Conservation (phyloP, 352 stramenopile species). For the Phytophthora nicotianae region DNA sequence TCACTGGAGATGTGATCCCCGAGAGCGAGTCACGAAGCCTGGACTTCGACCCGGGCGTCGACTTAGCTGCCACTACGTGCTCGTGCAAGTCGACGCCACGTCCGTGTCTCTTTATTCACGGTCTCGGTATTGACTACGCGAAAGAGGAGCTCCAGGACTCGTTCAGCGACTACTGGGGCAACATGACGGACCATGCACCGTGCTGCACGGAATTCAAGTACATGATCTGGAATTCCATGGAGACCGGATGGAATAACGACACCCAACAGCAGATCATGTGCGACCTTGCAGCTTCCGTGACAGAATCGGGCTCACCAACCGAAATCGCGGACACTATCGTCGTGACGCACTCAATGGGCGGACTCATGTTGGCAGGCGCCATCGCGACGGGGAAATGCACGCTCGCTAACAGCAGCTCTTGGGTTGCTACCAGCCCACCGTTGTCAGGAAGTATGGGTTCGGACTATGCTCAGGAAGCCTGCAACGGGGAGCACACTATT, state of each 20-base stretch:
- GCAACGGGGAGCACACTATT: constrained; percentile 28
- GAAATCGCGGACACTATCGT: constrained; percentile 52
- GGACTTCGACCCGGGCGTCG: constrained; percentile 3
- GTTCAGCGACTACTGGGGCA: constrained; percentile 43
- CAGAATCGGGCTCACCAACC: constrained; percentile 20
- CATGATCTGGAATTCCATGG: constrained; percentile 46
- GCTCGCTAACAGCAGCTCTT: constrained; percentile 42
- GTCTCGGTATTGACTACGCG: constrained; percentile 32
- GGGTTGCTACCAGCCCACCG: constrained; percentile 47
- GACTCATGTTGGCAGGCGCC: constrained; percentile 41
- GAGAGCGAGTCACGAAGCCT: constrained; percentile 22
- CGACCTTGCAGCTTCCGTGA: constrained; percentile 30
- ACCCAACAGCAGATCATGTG: constrained; percentile 47
- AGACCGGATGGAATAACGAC: constrained; percentile 40
- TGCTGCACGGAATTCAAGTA: constrained; percentile 55
- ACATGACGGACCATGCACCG: constrained; percentile 44
- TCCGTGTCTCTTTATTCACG: constrained; percentile 60
- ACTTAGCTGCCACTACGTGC: constrained; percentile 26
- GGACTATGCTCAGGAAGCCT: constrained; percentile 44
- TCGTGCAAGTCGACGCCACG: constrained; percentile 35
- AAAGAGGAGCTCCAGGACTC: constrained; percentile 34
- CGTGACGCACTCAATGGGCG: constrained; percentile 57
- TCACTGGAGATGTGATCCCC: constrained; percentile 35
- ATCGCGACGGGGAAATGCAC: constrained; percentile 51
- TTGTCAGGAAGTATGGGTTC: constrained; percentile 60